Base-by-base conservation (phyloP, 2,329 filamentous ascomycete species). In the Didymella arachidicola region DNA sequence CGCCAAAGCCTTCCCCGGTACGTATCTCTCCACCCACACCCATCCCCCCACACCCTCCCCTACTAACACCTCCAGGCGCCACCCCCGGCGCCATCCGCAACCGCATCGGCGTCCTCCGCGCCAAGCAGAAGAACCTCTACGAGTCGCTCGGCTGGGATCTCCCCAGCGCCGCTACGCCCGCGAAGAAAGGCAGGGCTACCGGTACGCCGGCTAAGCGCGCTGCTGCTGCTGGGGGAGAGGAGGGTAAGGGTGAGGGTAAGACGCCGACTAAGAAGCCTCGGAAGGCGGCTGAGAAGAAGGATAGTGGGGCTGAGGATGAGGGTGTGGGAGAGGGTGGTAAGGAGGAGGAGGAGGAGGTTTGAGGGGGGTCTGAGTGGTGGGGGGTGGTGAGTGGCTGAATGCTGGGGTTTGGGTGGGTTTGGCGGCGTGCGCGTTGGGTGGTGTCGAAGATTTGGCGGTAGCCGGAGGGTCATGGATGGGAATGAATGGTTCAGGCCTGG, bases 1-100 rank as follows among this genome's bases (percentile, higher is more conserved):
- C n/a, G 25, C 50, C 19, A 27, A n/a, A 0, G 63, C 47, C 8
- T 68, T 72, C 47, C 48, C 59, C 3, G 68, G 66, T 66, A 36
- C 8, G 49, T 53, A 2, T 14, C 12, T 26, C 10, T 7, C 32
- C 11, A 11, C 14, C 0, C 11, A 4, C 12, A 16, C 12, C 19
- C 12, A 11, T n/a, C 2, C 11, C n/a, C 2, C 18, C 11, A n/a
- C n/a, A n/a, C n/a, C n/a, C n/a, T n/a, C n/a, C n/a, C n/a, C n/a
- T n/a, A 48, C 43, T 51, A 41, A 45, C n/a, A 16, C 30, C 7
- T 26, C 29, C 47, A 65, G 57, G 52, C 5, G 52, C 60, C 12
- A 61, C 41, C 16, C 12, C 7, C 42, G 63, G 64, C 50, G 34
- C 39, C 18, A 64, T 71, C 48, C 59, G 59, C 52, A 67, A 67